Evolutionary conservation across 352 stramenopile genomes (phyloP).

Genomic region (Phytophthora lateralis): DNA sequence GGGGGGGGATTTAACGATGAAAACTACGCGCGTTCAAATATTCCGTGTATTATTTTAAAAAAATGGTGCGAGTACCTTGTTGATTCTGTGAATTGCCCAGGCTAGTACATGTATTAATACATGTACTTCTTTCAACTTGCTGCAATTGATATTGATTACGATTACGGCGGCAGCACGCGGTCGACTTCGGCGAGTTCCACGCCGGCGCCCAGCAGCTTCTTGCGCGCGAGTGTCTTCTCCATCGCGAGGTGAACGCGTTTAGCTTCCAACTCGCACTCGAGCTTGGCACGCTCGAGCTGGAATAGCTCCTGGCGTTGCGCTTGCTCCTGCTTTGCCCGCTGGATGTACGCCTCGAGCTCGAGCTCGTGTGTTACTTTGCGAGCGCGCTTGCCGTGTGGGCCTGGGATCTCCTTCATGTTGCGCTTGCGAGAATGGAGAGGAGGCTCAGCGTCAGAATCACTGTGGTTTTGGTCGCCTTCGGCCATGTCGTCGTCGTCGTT

Average conservation of each 20-base stretch:
- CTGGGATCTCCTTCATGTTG: background rate
- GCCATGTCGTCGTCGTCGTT: slow-evolving; percentile 12
- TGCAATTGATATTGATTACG: too few species aligned
- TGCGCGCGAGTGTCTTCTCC: slow-evolving; percentile 50
- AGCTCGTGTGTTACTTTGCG: slow-evolving; percentile 14
- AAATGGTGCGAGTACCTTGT: too few species aligned
- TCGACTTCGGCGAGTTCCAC: slow-evolving; percentile 45
- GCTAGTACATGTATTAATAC: too few species aligned
- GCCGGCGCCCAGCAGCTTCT: slow-evolving; percentile 49
- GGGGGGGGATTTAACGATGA: background rate
- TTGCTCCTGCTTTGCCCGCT: slow-evolving; percentile 35
- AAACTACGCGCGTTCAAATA: background rate
- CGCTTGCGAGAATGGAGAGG: slow-evolving; percentile 11
- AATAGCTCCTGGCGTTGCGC: slow-evolving; percentile 48
- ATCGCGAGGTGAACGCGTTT: slow-evolving; percentile 47
- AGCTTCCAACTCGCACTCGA: slow-evolving; percentile 46
- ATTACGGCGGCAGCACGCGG: slow-evolving; percentile 47
- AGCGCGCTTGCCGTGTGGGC: slow-evolving; percentile 12
- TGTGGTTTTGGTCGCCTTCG: slow-evolving; percentile 1
- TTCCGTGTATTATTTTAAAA: too few species aligned
- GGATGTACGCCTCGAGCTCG: slow-evolving; percentile 28
- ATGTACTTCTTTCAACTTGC: too few species aligned
- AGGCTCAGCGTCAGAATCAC: background rate
- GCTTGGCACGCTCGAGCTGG: slow-evolving; percentile 50
- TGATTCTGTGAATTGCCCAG: too few species aligned